Evolutionary conservation across 768 basidiomycete genomes (phyloP), one percentile per base, ranked within the genome.

Genomic region (Agaricus bisporus): DNA sequence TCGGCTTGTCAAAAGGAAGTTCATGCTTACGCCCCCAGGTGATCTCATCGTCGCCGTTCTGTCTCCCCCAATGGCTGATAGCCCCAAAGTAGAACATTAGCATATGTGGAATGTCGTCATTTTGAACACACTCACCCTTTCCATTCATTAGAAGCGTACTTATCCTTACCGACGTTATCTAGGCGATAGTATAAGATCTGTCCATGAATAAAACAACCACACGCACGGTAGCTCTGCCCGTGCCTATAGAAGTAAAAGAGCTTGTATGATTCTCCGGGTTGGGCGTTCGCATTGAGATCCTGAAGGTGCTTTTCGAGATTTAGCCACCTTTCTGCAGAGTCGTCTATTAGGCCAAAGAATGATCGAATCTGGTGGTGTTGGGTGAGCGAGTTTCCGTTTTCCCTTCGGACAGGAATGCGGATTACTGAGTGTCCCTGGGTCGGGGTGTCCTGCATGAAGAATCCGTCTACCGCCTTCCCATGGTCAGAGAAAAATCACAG

Each of bases 141-240:
- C 88, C 88, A 91, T 2, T 71, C 74, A 66, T 76, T 45, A 0
- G 72, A 72, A 1, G 77, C 80, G 61, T 90, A 86, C 62, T 81
- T 77, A 4, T 70, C 68, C 56, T 77, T 76, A 0, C 71, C 88
- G 0, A 85, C 74, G 58, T 91, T 91, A 68, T 91, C 86, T 88
- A 58, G 3, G 28, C 20, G 17, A 41, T 11, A 15, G 15, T 41
- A 12, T 14, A 26, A 38, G 11, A 52, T 43, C 11, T 15, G 41
- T 51, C 22, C 32, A 14, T 22, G 48, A 32, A 32, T 3, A 26
- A 54, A 43, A 11, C 48, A 14, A 42, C 32, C 59, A 4, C 8
- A 70, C 85, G 59, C 64, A 88, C 87, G 87, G 60, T 75, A 79
- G 51, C 86, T 88, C 65, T 90, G 71, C 1, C 88, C 88, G 56